These are phyloP conservation scores for Streptanthus diversifolius DNA, from an alignment of 345 rosid genomes.

Conservation along the genomic window DNA sequence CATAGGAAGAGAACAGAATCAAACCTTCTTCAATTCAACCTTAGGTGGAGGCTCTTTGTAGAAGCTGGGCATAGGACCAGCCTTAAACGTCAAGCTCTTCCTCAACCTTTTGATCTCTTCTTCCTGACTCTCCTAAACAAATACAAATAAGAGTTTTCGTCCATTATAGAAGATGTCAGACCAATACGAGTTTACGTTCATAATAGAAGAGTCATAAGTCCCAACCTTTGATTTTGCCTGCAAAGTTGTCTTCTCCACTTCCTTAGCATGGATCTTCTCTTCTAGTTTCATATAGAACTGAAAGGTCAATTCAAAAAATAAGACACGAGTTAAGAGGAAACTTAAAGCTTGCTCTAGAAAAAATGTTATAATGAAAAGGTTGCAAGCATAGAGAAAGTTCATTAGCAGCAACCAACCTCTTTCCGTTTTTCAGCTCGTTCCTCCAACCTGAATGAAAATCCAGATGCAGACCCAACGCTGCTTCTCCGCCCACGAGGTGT, in stretches of 20 bases:
- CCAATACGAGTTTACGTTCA: not conserved
- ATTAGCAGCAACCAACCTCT: conserved; percentile 50
- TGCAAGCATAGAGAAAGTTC: not conserved
- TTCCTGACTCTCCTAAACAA: conserved; percentile 75
- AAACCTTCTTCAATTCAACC: conserved; percentile 89
- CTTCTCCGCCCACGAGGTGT: conserved; percentile 53
- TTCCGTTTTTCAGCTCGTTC: conserved; percentile 95
- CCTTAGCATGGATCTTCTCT: conserved; percentile 93
- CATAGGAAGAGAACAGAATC: conserved; percentile 11
- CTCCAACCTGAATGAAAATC: conserved; percentile 83
- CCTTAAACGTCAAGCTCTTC: conserved; percentile 91
- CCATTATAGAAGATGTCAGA: not conserved
- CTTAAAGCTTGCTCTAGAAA: not conserved
- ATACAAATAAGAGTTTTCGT: not conserved
- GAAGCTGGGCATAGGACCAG: conserved; percentile 93
- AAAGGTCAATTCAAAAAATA: not conserved
- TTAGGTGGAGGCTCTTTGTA: conserved; percentile 95
- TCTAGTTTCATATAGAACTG: conserved; percentile 92
- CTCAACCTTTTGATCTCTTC: conserved; percentile 87
- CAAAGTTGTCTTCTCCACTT: conserved; percentile 63
- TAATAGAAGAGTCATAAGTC: not conserved
- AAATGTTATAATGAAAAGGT: not conserved
- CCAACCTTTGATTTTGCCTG: conserved; percentile 91
- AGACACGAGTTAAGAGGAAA: not conserved
- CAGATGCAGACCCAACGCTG: conserved; percentile 60